Evolutionary conservation across 768 basidiomycete species (phyloP).

Genomic region (Termitomyces heimii): DNA sequence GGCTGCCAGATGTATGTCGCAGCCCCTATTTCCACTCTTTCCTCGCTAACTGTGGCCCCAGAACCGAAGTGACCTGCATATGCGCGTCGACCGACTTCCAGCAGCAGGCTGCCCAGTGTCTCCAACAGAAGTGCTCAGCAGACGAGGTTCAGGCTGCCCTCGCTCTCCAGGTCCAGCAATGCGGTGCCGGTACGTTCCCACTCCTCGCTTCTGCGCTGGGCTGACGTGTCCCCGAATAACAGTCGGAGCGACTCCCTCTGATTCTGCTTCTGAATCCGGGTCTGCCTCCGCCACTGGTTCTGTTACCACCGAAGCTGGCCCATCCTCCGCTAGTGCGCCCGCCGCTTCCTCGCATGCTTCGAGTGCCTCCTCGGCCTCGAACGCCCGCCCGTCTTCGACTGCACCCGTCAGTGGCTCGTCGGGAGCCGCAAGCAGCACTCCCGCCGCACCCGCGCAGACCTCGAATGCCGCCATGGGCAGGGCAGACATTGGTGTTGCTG

Average conservation of each 20-base stretch:
- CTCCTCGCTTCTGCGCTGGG: neutral
- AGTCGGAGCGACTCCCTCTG: neutral
- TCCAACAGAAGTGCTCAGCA: slow-evolving; percentile 4
- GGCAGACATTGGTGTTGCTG: neutral
- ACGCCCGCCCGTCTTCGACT: neutral
- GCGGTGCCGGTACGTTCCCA: neutral
- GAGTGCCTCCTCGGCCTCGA: neutral
- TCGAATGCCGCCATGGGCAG: neutral
- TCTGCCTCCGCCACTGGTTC: neutral
- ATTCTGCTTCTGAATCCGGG: neutral
- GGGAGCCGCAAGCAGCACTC: neutral
- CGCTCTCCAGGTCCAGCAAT: neutral
- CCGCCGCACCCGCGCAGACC: neutral
- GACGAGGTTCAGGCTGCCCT: slow-evolving; percentile 1
- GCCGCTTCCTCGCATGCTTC: neutral
- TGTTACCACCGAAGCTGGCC: neutral
- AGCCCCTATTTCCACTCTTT: neutral
- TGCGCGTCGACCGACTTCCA: slow-evolving; percentile 16
- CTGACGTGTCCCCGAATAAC: neutral
- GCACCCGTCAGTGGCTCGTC: neutral
- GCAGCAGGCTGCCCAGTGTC: slow-evolving; percentile 10
- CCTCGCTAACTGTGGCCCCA: no score
- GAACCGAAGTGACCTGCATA: neutral
- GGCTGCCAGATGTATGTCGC: neutral
- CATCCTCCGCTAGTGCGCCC: neutral